These are phyloP conservation scores for Avena insularis DNA, from an alignment of 176 grass and related monocot genomes.

Conservation along the genomic window DNA sequence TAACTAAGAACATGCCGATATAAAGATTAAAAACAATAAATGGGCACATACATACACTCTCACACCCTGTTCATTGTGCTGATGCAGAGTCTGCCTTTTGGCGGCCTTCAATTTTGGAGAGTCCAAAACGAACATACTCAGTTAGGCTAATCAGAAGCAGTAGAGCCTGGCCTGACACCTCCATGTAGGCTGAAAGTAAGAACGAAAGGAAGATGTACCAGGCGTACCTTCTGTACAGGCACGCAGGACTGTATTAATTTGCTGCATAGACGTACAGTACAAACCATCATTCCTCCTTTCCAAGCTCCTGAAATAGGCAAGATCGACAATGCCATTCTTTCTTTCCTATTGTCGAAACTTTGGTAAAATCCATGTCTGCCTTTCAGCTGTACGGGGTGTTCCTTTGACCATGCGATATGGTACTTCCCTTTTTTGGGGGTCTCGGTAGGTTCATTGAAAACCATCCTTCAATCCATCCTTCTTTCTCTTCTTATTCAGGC, in stretches of 20 bases:
- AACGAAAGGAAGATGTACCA: conserved; percentile 11
- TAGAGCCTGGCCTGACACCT: conserved; percentile 16
- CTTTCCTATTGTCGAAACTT: not conserved
- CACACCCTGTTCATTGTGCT: not conserved
- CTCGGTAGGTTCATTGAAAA: not conserved
- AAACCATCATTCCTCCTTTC: conserved; percentile 15
- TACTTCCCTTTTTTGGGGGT: not conserved
- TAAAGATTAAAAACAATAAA: not conserved
- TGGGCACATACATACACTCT: not conserved
- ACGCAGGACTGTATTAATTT: not conserved
- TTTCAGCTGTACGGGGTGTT: not conserved
- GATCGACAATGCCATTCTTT: conserved; percentile 7
- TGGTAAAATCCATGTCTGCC: not conserved
- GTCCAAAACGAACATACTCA: not conserved
- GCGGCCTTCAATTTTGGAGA: not conserved
- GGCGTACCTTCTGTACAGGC: too few species aligned
- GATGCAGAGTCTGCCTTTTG: conserved; percentile 24
- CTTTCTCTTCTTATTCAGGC: not conserved
- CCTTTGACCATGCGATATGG: not conserved
- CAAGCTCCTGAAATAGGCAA: not conserved
- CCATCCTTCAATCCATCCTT: not conserved
- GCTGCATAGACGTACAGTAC: not conserved
- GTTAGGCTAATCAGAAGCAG: conserved; percentile 1
- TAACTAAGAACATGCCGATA: not conserved
- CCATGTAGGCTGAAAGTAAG: not conserved